phyloP scores from a whole-genome alignment of 2,329 filamentous ascomycete genomes.

The Epichloe sylvatica region DNA sequence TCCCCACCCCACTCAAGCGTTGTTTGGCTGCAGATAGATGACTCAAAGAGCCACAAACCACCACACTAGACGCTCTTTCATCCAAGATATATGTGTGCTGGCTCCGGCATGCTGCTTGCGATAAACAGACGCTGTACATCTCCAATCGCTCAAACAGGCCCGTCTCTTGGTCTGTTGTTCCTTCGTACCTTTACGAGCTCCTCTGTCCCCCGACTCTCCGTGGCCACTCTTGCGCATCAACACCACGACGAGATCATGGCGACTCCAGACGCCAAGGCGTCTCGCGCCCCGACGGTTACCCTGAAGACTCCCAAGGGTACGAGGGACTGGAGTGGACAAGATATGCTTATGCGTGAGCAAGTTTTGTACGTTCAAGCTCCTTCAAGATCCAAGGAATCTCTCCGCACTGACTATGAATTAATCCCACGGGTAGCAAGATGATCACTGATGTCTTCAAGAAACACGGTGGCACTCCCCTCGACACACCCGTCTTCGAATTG shows the following conservation, averaged over 20 bases:
- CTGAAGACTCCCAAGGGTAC: constrained; percentile 87
- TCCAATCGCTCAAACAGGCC: constrained; percentile 1
- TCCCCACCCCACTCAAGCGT: constrained; percentile 4
- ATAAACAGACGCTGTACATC: constrained; percentile 5
- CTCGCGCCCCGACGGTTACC: constrained; percentile 33
- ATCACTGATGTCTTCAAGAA: constrained; percentile 72
- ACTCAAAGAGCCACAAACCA: constrained; percentile 7
- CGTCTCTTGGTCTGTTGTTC: not conserved
- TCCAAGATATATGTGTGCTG: constrained; percentile 1
- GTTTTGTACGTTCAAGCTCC: constrained; percentile 39
- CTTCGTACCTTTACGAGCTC: constrained; percentile 2
- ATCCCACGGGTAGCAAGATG: constrained; percentile 26
- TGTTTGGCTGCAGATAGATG: constrained; percentile 6
- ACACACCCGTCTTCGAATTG: constrained; percentile 75
- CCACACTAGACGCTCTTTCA: constrained; percentile 5
- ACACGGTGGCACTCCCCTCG: constrained; percentile 65
- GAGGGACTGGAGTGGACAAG: constrained; percentile 68
- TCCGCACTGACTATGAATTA: not conserved
- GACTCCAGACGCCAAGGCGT: constrained; percentile 12
- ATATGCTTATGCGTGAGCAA: constrained; percentile 67
- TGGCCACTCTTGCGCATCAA: not conserved
- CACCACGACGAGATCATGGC: constrained; percentile 16
- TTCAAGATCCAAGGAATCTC: not conserved
- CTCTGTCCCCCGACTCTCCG: not conserved
- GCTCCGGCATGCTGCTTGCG: constrained; percentile 10